Percentiles rank a stretch among this genome's conserved stretches.
Evolutionary conservation across 2,329 filamentous ascomycete genomes (phyloP).

Genomic region (Nothopassalora personata): DNA sequence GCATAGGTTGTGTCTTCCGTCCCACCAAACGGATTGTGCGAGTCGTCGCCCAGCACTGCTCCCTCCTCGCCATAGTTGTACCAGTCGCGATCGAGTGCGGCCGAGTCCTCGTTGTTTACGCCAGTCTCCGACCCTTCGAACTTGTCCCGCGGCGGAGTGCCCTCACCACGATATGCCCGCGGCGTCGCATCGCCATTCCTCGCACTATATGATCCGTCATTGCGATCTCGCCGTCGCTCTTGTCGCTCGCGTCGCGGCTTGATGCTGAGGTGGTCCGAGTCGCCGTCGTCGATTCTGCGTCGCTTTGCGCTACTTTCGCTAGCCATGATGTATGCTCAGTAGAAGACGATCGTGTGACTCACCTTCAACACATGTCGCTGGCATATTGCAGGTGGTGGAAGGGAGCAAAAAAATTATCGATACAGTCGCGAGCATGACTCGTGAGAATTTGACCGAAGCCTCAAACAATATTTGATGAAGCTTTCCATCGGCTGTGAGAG

Average conservation of each 20-base stretch:
- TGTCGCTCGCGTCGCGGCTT: conserved; percentile 43
- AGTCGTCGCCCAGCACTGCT: conserved; percentile 81
- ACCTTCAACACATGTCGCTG: neutral
- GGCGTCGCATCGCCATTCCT: conserved; percentile 6
- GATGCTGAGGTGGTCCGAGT: conserved; percentile 49
- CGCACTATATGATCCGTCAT: neutral
- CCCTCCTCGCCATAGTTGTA: conserved; percentile 79
- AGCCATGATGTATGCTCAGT: conserved; percentile 1
- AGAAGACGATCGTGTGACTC: neutral
- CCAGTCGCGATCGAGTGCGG: conserved; percentile 84
- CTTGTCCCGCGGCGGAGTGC: conserved; percentile 44
- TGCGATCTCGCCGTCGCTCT: conserved; percentile 25
- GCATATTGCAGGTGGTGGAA: neutral
- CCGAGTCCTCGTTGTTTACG: conserved; percentile 61
- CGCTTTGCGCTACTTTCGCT: conserved; percentile 18
- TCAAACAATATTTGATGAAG: neutral
- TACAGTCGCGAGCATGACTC: neutral
- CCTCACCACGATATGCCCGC: conserved; percentile 26
- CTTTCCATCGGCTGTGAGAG: neutral
- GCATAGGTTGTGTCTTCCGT: conserved; percentile 63
- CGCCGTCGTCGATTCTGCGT: conserved; percentile 27
- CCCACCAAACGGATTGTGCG: conserved; percentile 85
- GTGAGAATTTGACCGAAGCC: neutral
- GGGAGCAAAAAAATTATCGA: neutral
- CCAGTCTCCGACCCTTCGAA: conserved; percentile 60